These are phyloP conservation scores for Tanozyma kutaoensis DNA, from an alignment of 805 yeast genomes.

Conservation along the genomic window DNA sequence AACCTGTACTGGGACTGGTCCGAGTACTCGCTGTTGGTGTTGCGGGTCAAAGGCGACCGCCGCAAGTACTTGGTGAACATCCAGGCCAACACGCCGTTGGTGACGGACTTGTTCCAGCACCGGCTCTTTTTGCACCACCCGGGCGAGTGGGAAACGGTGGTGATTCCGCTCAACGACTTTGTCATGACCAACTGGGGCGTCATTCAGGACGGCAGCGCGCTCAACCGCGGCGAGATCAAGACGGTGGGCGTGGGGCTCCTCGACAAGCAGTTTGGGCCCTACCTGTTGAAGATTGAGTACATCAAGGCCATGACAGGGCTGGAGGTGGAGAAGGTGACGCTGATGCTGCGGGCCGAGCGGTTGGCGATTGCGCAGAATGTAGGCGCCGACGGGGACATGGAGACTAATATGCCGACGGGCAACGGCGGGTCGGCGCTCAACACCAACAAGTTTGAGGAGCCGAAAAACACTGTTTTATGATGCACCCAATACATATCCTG, in stretches of 20 bases:
- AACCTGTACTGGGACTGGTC: slow-evolving; percentile 58
- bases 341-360: slow-evolving; percentile 14
- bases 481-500: not conserved
- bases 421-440: slow-evolving; percentile 16
- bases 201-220: slow-evolving; percentile 32
- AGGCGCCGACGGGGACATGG: slow-evolving; percentile 5
- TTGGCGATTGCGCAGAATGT: too few relatives aligned
- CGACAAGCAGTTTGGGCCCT: slow-evolving; percentile 72
- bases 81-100: slow-evolving; percentile 68
- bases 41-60: slow-evolving; percentile 61
- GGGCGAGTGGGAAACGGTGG: slow-evolving; percentile 75
- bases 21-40: slow-evolving; percentile 42
- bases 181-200: slow-evolving; percentile 78
- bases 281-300: slow-evolving; percentile 54
- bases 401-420: slow-evolving; percentile 9
- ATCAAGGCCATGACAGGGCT: slow-evolving; percentile 49
- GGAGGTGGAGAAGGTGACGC: slow-evolving; percentile 29
- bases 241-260: slow-evolving; percentile 67
- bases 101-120: slow-evolving; percentile 75
- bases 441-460: slow-evolving; percentile 14
- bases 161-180: slow-evolving; percentile 65
- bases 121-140: slow-evolving; percentile 58
- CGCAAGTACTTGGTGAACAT: slow-evolving; percentile 68
- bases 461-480: slow-evolving; percentile 20
- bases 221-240: slow-evolving; percentile 53